Evolutionary conservation across 2,329 filamentous ascomycete species (phyloP).

Genomic region (Myrmaecium sp.): DNA sequence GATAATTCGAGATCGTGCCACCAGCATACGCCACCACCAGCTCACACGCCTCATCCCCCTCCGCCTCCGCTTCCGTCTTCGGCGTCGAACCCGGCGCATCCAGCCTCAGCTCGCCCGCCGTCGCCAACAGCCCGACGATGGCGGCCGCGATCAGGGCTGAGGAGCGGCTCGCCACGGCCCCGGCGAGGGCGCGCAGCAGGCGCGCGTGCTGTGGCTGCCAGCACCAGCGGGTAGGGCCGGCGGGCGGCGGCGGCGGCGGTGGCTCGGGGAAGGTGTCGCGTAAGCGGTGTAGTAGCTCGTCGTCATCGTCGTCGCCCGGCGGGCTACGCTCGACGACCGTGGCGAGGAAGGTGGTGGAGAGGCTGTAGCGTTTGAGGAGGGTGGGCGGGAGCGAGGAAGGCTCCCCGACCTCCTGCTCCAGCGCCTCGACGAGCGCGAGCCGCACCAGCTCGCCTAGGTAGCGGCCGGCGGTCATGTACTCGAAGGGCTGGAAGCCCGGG

Average conservation of each 20-base stretch:
- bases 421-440: constrained; percentile 50
- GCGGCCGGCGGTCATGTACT: constrained; percentile 69
- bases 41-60: constrained; percentile 34
- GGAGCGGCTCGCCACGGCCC: constrained; percentile 53
- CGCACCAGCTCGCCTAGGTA: constrained; percentile 65
- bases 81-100: constrained; percentile 7
- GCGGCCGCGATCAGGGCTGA: constrained; percentile 60
- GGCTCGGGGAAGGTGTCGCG: no score
- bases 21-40: constrained; percentile 66
- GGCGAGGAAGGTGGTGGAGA: constrained; percentile 58
- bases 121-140: constrained; percentile 50
- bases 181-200: constrained; percentile 48
- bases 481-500: constrained; percentile 65
- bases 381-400: constrained; percentile 32
- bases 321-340: constrained; percentile 38
- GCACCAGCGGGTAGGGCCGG: constrained; percentile 26
- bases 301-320: constrained; percentile 5
- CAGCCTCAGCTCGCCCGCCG: constrained; percentile 46
- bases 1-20: constrained; percentile 65
- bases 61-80: constrained; percentile 5
- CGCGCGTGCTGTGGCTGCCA: constrained; percentile 48
- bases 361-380: constrained; percentile 41
- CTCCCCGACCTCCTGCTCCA: constrained; percentile 4
- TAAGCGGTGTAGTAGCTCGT: neutral
- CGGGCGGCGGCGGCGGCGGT: constrained; percentile 35